phyloP scores from a whole-genome alignment of 78 protist genomes.

The Dictyostelium citrinum region DNA sequence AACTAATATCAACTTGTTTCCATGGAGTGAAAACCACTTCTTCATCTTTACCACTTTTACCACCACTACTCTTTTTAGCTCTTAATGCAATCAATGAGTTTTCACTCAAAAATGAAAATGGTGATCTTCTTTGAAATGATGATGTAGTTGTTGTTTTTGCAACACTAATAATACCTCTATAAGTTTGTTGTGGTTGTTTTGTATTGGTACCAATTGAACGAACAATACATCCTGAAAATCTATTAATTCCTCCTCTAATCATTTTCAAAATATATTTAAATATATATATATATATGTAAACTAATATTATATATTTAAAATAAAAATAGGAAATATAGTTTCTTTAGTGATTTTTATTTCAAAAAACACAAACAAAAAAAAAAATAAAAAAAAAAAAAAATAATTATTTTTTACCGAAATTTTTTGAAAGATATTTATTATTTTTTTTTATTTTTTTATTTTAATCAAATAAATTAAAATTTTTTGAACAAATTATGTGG shows the following conservation, averaged over 20 bases:
- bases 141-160: background rate
- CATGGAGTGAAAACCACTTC: background rate
- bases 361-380: background rate
- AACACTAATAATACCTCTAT: background rate
- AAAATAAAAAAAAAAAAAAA: background rate
- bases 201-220: background rate
- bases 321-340: too few species aligned
- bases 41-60: constrained; percentile 1
- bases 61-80: background rate
- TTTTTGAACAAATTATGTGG: background rate
- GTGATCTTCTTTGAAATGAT: background rate
- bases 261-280: background rate
- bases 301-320: too few species aligned
- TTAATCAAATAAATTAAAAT: background rate
- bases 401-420: background rate
- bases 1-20: constrained; percentile 21
- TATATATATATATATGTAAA: too few species aligned
- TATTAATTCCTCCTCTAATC: background rate
- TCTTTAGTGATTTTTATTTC: too few species aligned
- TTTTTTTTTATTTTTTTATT: background rate
- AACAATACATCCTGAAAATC: background rate
- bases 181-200: background rate
- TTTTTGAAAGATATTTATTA: background rate
- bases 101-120: background rate
- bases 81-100: background rate